phyloP scores from a whole-genome alignment of 2,329 filamentous ascomycete species.

The Ophiobolus disseminans region DNA sequence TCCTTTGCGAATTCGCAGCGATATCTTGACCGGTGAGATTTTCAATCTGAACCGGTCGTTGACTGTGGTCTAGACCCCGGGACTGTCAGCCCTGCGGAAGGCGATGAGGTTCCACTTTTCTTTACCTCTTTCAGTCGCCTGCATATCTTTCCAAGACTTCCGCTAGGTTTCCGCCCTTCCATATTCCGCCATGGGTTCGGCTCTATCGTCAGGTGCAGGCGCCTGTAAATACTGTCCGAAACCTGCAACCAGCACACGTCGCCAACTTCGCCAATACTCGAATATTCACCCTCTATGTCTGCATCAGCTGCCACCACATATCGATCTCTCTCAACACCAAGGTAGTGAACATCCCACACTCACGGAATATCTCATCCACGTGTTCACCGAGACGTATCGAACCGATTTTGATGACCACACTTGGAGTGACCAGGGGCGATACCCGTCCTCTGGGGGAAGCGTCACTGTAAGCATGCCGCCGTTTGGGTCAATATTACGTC shows the following conservation, averaged over 20 bases:
- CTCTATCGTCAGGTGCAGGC: neutral
- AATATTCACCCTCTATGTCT: slow-evolving; percentile 14
- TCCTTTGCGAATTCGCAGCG: too few relatives aligned
- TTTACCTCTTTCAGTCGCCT: neutral
- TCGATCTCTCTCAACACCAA: slow-evolving; percentile 10
- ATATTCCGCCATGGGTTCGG: neutral
- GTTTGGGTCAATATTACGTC: neutral
- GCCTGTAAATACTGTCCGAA: slow-evolving; percentile 1
- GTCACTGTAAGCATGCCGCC: slow-evolving; percentile 19
- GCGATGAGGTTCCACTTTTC: neutral
- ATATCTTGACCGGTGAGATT: too few relatives aligned
- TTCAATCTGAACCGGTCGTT: neutral
- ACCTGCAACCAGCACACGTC: neutral
- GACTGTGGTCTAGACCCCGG: slow-evolving; percentile 3
- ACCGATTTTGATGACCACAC: slow-evolving; percentile 23
- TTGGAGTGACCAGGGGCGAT: slow-evolving; percentile 19
- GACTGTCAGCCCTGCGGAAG: slow-evolving; percentile 1
- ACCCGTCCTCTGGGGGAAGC: slow-evolving; percentile 10
- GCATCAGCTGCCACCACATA: slow-evolving; percentile 28
- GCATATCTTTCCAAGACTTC: slow-evolving; percentile 4
- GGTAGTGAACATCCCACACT: slow-evolving; percentile 5
- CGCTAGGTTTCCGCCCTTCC: neutral
- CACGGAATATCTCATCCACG: slow-evolving; percentile 19
- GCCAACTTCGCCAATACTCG: slow-evolving; percentile 13
- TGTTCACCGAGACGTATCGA: slow-evolving; percentile 25